These are phyloP conservation scores for Cladosporium sp. DNA, from an alignment of 2,329 filamentous ascomycete genomes.

Conservation along the genomic window DNA sequence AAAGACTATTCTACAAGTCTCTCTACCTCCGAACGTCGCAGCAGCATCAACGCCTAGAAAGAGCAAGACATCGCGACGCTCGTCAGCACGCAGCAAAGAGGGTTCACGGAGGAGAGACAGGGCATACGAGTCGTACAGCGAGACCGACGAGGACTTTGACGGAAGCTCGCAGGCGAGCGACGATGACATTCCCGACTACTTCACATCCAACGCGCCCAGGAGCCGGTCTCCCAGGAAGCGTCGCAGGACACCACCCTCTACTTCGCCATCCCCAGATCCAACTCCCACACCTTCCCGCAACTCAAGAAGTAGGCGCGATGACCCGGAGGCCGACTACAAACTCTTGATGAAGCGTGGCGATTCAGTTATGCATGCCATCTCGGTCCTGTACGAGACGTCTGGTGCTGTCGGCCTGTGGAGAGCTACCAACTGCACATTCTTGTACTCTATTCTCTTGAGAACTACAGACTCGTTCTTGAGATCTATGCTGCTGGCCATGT, in stretches of 20 bases:
- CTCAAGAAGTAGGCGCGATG: constrained; percentile 27
- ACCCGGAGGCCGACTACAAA: constrained; percentile 49
- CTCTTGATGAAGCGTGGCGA: constrained; percentile 73
- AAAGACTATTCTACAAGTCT: constrained; percentile 86
- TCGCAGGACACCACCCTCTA: constrained; percentile 33
- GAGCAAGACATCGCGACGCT: constrained; percentile 28
- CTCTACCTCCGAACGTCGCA: constrained; percentile 41
- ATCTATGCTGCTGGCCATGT: constrained; percentile 83
- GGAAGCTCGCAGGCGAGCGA: constrained; percentile 25
- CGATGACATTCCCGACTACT: constrained; percentile 73
- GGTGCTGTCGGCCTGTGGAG: constrained; percentile 95
- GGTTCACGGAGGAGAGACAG: constrained; percentile 22
- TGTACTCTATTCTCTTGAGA: constrained; percentile 84
- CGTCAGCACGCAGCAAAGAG: constrained; percentile 8
- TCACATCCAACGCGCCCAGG: constrained; percentile 68
- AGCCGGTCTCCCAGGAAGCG: constrained; percentile 49
- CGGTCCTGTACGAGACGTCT: constrained; percentile 85
- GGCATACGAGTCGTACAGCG: constrained; percentile 22
- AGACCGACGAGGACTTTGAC: constrained; percentile 28
- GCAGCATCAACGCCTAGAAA: constrained; percentile 37
- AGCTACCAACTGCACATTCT: constrained; percentile 84
- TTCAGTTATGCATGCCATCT: constrained; percentile 82
- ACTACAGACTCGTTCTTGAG: constrained; percentile 90
- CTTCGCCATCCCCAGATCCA: constrained; percentile 31
- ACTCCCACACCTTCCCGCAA: constrained; percentile 33